Conservation (phyloP, 2,329 filamentous ascomycete genomes). For the Westerdykella ornata region DNA sequence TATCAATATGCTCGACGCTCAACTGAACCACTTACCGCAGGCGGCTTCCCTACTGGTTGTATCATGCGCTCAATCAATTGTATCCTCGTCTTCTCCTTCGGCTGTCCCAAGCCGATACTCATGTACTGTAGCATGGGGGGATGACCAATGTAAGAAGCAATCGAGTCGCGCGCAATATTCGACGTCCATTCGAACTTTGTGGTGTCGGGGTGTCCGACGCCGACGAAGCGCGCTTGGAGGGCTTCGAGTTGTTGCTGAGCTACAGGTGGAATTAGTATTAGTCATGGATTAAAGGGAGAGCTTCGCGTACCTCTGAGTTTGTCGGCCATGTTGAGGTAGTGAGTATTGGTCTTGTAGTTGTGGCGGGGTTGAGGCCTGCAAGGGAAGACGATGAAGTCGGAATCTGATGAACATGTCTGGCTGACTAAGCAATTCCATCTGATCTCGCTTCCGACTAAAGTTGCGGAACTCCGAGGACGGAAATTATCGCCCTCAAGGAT, state of each 20-base stretch:
- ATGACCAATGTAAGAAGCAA: conserved; percentile 82
- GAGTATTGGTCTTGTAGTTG: conserved; percentile 3
- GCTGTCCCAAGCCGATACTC: conserved; percentile 79
- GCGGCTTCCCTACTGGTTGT: conserved; percentile 58
- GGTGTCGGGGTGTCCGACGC: conserved; percentile 92
- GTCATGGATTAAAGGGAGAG: background rate
- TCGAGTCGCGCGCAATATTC: conserved; percentile 91
- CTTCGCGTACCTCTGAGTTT: conserved; percentile 61
- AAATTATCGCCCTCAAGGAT: conserved; percentile 18
- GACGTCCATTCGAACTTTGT: conserved; percentile 96
- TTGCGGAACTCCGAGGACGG: too few relatives aligned
- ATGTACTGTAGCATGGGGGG: conserved; percentile 83
- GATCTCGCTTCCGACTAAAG: too few relatives aligned
- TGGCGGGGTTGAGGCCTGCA: background rate
- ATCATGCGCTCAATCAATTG: conserved; percentile 72
- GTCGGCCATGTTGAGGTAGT: conserved; percentile 60
- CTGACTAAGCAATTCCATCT: too few relatives aligned
- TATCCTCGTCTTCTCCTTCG: conserved; percentile 70
- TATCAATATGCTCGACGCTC: background rate
- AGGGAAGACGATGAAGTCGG: background rate
- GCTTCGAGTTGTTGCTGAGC: conserved; percentile 96
- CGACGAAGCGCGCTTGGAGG: conserved; percentile 90
- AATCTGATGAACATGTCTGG: background rate
- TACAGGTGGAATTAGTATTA: background rate
- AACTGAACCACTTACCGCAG: conserved; percentile 45